Percentiles rank a stretch among this genome's conserved stretches.
phyloP scores from a whole-genome alignment of 2,329 filamentous ascomycete genomes.

The Monosporascus cannonballus region DNA sequence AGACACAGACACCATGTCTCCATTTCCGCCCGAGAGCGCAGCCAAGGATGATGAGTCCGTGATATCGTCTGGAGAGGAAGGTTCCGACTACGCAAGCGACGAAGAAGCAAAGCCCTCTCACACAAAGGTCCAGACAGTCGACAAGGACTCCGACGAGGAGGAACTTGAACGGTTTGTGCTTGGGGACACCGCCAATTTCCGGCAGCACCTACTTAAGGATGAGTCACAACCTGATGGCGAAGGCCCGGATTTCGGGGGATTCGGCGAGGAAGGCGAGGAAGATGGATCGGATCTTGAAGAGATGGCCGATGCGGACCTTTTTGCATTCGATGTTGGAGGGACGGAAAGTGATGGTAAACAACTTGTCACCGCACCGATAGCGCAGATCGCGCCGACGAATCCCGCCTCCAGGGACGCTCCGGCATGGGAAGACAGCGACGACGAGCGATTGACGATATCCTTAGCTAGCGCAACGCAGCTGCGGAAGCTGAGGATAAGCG shows the following conservation, averaged over 20 bases:
- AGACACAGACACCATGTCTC: constrained; percentile 13
- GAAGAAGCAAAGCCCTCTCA: constrained; percentile 21
- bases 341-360: constrained; percentile 30
- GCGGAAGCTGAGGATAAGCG: constrained; percentile 74
- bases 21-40: constrained; percentile 12
- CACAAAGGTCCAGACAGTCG: constrained; percentile 30
- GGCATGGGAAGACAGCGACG: constrained; percentile 93
- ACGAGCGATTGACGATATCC: constrained; percentile 80
- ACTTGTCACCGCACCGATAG: constrained; percentile 9
- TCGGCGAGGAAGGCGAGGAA: constrained; percentile 35
- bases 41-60: constrained; percentile 15
- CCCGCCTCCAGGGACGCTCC: constrained; percentile 35
- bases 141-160: constrained; percentile 77
- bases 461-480: constrained; percentile 69
- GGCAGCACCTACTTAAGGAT: constrained; percentile 60
- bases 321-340: constrained; percentile 70
- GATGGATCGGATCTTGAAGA: constrained; percentile 49
- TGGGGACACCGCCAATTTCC: constrained; percentile 79
- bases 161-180: constrained; percentile 86
- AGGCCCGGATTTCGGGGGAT: constrained; percentile 22
- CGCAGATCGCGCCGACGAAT: constrained; percentile 16
- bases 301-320: constrained; percentile 74
- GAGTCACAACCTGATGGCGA: constrained; percentile 29
- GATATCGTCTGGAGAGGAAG: constrained; percentile 20
- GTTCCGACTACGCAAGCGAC: constrained; percentile 19